Evolutionary conservation across 1,284 basidiomycete genomes (phyloP), one percentile per base, ranked within the genome.

Genomic region (Apiotrichum sp.): DNA sequence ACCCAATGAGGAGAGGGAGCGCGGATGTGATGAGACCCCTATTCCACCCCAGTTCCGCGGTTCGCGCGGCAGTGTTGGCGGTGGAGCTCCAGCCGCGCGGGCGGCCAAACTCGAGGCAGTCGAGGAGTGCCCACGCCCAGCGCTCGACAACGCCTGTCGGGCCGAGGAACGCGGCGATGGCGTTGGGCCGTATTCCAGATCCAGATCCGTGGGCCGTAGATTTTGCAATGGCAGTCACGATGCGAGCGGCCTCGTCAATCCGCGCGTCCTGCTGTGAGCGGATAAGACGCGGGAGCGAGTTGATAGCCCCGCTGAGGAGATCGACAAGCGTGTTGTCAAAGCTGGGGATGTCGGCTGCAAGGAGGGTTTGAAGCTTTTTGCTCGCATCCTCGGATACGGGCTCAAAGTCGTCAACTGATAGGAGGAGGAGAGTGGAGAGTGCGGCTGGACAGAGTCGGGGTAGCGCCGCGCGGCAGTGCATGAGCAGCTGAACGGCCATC

Each of bases 41-140:
- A 77, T 66, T 62, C 75, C 76, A 60, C 74, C 77, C 45, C 66
- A 61, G 43, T 62, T 65, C 42, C n/a, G 80, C 81, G 2, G 62
- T 54, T 22, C 61, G 52, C n/a, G 52, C 59, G 3, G 64, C 65
- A 0, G 34, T 44, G 41, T 47, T 59, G 49, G 43, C 58, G 4
- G 76, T 72, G 11, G 81, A 79, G 13, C 33, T 79, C 78, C 62
- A 84, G 14, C 71, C 72, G 0, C 79, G 69, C 4, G 84, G 86
- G 36, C 80, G 78, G 1, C 78, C 78, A 58, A 93, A 83, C 64
- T 89, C 84, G 33, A 93, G 76, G 13, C 86, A 87, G 3, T 84
- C 82, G 33, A 95, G 79, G 2, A 95, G 69, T 43, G 83, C 82
- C 85, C 86, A 90, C 1, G 88, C 88, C 92, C 91, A 95, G 71